Base-by-base conservation (phyloP, 305 asterid species). In the Monarda citriodora region DNA sequence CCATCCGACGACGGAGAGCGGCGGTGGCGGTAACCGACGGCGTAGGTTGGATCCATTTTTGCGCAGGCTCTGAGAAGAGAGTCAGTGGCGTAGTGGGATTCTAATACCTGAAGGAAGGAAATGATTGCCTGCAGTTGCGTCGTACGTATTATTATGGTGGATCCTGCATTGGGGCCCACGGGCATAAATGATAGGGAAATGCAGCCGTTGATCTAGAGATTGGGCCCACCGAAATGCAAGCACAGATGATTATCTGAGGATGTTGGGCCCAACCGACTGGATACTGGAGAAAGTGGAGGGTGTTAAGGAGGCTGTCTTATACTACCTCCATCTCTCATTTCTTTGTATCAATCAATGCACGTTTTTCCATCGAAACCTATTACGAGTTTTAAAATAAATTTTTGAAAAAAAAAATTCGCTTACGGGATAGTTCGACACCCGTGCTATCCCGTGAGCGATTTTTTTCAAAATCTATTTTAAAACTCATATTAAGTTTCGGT, bases 1-100 rank as follows among this genome's bases (percentile, higher is more conserved):
- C 96, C 73, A 47, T 82, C 90, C 65, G 89, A 72, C n/a, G 95
- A 79, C 0, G 88, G 82, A 7, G 90, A 80, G 15, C 82, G 82
- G 26, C 83, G 82, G 67, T 79, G 82, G 66, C 85, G 88, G 72
- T 58, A 71, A 38, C 34, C 69, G 25, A 34, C 68, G 76, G 44
- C 66, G 57, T 72, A 70, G 76, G 65, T 82, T 56, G 64, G 84
- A 16, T 78, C 82, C 88, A 82, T 82, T 55, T 42, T 56, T 12
- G 3, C 12, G 56, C 57, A 50, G 31, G 6, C 63, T 23, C 47
- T 40, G 60, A 5, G 20, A 37, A 20, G 12, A 44, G 64, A 71
- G 72, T 50, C 2, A 7, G 63, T 61, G 66, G 62, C 63, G 62
- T 17, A 74, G 74, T 72, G 78, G 78, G 72, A 58, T 38, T 21